Evolutionary conservation across 352 stramenopile genomes (phyloP).

Genomic region (Phytophthora multivora): DNA sequence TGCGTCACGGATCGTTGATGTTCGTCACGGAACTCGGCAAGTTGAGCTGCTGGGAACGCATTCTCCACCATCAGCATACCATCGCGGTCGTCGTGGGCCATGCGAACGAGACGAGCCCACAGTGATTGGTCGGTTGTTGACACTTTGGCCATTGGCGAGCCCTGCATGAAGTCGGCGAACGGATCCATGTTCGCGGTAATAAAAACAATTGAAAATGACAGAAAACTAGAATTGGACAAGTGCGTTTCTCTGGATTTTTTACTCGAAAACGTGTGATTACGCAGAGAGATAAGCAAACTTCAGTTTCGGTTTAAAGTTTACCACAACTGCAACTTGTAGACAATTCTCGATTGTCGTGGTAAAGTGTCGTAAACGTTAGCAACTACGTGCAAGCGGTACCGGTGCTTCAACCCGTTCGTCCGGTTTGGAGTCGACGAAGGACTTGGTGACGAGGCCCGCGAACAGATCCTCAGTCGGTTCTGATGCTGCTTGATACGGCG

Average conservation of each 20-base stretch:
- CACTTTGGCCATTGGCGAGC: conserved; percentile 10
- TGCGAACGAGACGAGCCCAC: conserved; percentile 13
- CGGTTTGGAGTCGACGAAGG: conserved; percentile 9
- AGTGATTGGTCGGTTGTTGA: conserved; percentile 20
- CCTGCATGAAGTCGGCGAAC: conserved; percentile 31
- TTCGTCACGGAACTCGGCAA: conserved; percentile 21
- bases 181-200: conserved; percentile 1
- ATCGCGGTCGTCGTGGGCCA: conserved; percentile 2
- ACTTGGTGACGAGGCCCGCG: conserved; percentile 42
- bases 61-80: conserved; percentile 1
- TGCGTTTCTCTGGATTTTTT: conserved; percentile 24
- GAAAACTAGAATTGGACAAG: conserved; percentile 12
- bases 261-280: conserved; percentile 18
- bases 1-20: conserved; percentile 34
- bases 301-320: conserved; percentile 9
- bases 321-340: conserved; percentile 5
- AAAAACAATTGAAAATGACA: conserved; percentile 14
- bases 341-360: conserved; percentile 3
- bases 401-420: not conserved
- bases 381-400: conserved; percentile 8
- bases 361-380: conserved; percentile 14
- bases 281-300: conserved; percentile 1
- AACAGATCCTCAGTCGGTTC: conserved; percentile 36
- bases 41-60: not conserved
- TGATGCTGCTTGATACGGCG: conserved; percentile 8